Evolutionary conservation across 1,139 yeast species (phyloP), one percentile per base, ranked within the genome.

Genomic region (Yamadazyma mexicana): DNA sequence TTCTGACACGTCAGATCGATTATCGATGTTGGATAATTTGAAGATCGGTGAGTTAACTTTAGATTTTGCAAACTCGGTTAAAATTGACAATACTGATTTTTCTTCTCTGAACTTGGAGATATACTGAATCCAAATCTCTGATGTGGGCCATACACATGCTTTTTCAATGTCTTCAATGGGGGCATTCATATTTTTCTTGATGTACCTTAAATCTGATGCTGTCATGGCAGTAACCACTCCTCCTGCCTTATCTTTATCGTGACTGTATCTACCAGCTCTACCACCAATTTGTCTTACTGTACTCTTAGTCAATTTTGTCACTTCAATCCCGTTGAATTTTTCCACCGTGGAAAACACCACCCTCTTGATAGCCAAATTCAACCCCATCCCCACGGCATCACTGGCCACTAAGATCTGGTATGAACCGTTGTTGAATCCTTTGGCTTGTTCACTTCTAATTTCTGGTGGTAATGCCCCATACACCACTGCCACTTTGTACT

Each of bases 381-480:
- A 71, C 0, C 99, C 99, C 98, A 92, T 92, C 2, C 98, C 98
- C 43, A 92, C 81, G 0, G 99, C 99, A 66, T 92, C 98, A 1
- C 97, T 87, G 0, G 98, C 98, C 3, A 92, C 87, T 34, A 92
- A 66, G 17, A 86, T 75, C 52, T 91, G 94, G 47, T 81, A 84
- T 33, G 77, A 75, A 3, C 94, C 94, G 17, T 59, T 64, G 54
- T 92, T 92, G 59, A 92, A 92, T 31, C 79, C 70, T 25, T 69
- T 63, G 0, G 98, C 96, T 55, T 92, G 97, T 48, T 80, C 79
- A 2, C 91, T 79, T 49, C 98, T 74, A 1, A 94, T 88, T 60
- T 92, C 98, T 0, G 98, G 96, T 0, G 99, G 99, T 35, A 94
- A 68, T 0, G 96, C 94, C 12, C 99, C 99, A 55, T 92, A 92